These are phyloP conservation scores for Phialemoniopsis sp. DNA, from an alignment of 2,329 filamentous ascomycete genomes.

Conservation along the genomic window DNA sequence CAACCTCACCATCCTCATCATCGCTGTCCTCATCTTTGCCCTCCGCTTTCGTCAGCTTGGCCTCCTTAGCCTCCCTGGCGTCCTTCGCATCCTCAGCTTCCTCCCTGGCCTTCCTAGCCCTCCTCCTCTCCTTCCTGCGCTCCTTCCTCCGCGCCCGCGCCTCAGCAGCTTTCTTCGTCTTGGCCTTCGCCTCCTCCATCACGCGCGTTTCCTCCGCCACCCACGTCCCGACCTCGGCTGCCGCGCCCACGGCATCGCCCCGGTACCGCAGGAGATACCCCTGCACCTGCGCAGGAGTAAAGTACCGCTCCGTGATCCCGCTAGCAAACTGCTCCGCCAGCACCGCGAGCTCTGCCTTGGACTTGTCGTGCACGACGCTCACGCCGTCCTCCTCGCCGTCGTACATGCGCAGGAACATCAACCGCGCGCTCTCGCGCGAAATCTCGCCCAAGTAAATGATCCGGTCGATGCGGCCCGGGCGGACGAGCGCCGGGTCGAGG, in stretches of 20 bases:
- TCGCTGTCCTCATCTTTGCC: background rate
- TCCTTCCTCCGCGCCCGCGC: slow-evolving; percentile 5
- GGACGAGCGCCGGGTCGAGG: slow-evolving; percentile 59
- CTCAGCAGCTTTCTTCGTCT: slow-evolving; percentile 6
- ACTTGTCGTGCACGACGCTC: slow-evolving; percentile 10
- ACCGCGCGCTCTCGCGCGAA: slow-evolving; percentile 32
- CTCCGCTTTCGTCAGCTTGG: background rate
- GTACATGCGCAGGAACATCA: slow-evolving; percentile 45
- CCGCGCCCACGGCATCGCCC: slow-evolving; percentile 30
- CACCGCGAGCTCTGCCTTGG: slow-evolving; percentile 23
- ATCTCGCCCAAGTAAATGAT: slow-evolving; percentile 53
- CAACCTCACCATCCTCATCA: background rate
- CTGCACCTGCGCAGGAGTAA: slow-evolving; percentile 46
- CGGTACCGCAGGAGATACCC: slow-evolving; percentile 41
- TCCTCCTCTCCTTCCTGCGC: slow-evolving; percentile 12
- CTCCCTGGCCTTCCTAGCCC: background rate
- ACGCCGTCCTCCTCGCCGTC: slow-evolving; percentile 21
- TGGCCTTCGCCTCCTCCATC: slow-evolving; percentile 17
- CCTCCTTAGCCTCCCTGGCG: slow-evolving; percentile 1
- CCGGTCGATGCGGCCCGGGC: slow-evolving; percentile 64
- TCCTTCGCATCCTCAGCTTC: slow-evolving; percentile 1
- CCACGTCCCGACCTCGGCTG: slow-evolving; percentile 27
- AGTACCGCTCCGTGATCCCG: slow-evolving; percentile 40
- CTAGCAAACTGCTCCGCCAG: slow-evolving; percentile 52
- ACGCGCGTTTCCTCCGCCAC: slow-evolving; percentile 24